These are phyloP conservation scores for Hyaloscypha bicolor DNA, from an alignment of 495 filamentous ascomycete genomes.

Conservation along the genomic window DNA sequence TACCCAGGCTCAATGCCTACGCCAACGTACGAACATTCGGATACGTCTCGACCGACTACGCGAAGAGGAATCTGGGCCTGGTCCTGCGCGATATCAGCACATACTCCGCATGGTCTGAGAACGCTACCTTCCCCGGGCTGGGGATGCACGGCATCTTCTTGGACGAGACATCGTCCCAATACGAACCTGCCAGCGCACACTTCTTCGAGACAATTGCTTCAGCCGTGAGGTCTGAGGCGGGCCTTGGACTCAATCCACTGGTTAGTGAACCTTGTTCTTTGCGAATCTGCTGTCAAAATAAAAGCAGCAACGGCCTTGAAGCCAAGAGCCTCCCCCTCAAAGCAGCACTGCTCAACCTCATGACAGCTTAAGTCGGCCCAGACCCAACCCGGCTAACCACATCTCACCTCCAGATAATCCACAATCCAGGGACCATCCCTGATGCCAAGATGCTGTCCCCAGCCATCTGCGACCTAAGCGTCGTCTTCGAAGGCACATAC, in stretches of 20 bases:
- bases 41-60: slow-evolving; percentile 56
- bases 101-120: slow-evolving; percentile 49
- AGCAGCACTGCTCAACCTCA: too few relatives aligned
- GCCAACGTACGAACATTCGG: slow-evolving; percentile 55
- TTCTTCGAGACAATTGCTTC: slow-evolving; percentile 10
- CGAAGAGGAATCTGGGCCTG: slow-evolving; percentile 42
- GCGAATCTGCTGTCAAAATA: not conserved
- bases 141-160: slow-evolving; percentile 35
- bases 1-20: slow-evolving; percentile 45
- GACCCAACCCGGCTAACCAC: not conserved
- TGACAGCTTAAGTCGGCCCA: too few relatives aligned
- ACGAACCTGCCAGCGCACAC: not conserved
- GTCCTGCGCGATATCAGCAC: slow-evolving; percentile 48
- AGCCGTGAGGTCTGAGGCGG: not conserved
- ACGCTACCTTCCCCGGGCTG: slow-evolving; percentile 39
- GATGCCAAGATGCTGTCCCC: slow-evolving; percentile 44
- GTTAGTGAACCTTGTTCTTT: slow-evolving; percentile 11
- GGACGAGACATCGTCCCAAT: slow-evolving; percentile 30
- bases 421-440: slow-evolving; percentile 50
- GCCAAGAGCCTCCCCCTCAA: too few relatives aligned
- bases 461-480: slow-evolving; percentile 39
- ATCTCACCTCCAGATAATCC: slow-evolving; percentile 42
- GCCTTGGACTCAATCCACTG: slow-evolving; percentile 19
- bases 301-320: not conserved
- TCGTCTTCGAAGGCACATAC: slow-evolving; percentile 51